A percentile compares a stretch with the other conserved stretches of the same genome.
Conservation (phyloP, 306 rosid species). For the Bauhinia variegata region DNA sequence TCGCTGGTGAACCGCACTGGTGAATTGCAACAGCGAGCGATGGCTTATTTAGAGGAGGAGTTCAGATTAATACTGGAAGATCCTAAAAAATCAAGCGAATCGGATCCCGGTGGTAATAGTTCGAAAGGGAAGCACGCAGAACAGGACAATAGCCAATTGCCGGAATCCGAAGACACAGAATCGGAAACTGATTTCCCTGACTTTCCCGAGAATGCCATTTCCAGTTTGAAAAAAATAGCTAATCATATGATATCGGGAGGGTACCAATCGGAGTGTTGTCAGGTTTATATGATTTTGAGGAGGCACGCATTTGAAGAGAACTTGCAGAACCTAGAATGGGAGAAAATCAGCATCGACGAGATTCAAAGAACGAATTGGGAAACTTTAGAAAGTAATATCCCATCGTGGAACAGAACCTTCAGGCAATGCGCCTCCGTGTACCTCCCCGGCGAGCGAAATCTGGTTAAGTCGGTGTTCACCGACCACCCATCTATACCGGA, state of each 20-base stretch:
- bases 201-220: slow-evolving; percentile 44
- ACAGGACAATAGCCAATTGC: slow-evolving; percentile 4
- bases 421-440: slow-evolving; percentile 40
- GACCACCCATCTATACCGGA: slow-evolving; percentile 2
- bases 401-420: slow-evolving; percentile 54
- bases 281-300: slow-evolving; percentile 46
- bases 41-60: slow-evolving; percentile 71
- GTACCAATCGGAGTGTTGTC: slow-evolving; percentile 57
- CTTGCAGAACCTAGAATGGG: slow-evolving; percentile 46
- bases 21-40: slow-evolving; percentile 50
- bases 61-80: slow-evolving; percentile 65
- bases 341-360: slow-evolving; percentile 67
- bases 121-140: slow-evolving; percentile 42
- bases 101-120: slow-evolving; percentile 34
- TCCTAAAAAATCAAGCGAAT: slow-evolving; percentile 28
- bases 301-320: slow-evolving; percentile 50
- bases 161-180: slow-evolving; percentile 35
- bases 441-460: slow-evolving; percentile 49
- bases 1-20: slow-evolving; percentile 55
- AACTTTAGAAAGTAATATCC: slow-evolving; percentile 49
- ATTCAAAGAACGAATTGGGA: slow-evolving; percentile 62
- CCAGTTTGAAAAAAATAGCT: slow-evolving; percentile 45
- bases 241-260: slow-evolving; percentile 47
- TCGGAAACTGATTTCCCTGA: slow-evolving; percentile 42
- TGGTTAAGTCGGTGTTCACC: slow-evolving; percentile 44